Base-by-base conservation (phyloP, 2,329 filamentous ascomycete genomes). In the Monosporascus sp. region DNA sequence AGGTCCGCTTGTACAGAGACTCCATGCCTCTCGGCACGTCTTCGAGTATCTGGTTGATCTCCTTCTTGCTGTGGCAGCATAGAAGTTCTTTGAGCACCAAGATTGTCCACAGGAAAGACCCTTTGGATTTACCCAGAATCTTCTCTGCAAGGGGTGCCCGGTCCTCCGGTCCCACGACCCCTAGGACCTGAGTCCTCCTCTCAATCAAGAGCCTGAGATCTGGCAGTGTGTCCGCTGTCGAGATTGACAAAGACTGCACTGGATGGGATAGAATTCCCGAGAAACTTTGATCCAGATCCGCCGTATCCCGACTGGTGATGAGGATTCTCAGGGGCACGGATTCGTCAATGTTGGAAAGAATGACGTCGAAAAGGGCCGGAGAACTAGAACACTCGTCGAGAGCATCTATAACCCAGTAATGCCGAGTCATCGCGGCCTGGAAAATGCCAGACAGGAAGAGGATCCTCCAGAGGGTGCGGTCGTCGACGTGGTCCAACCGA, bases 361-460 rank as follows among this genome's bases (percentile, higher is more conserved):
- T 24, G 22, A 4, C 22, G 22, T 56, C 2, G 58, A 63, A 4
- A 69, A 20, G 0, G 62, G 63, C 57, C 63, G 64, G 1, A 52
- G 37, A 27, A 63, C 61, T 24, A 61, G 60, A 3, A 57, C 65
- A 67, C 42, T 70, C 68, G 39, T 69, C 68, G 17, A 70, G 36
- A 1, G 64, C 63, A 41, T 70, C 68, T 22, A 70, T 63, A 5
- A 69, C 55, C 65, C 65, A 70, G 48, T 69, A 65, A 0, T 60
- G 57, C 15, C 41, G 50, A n/a, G 51, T 54, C 1, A 65, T 51
- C 22, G 48, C 55, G 2, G 54, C 22, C 34, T 58, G 63, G 6
- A 64, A 51, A 6, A 70, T 60, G 0, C 58, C 60, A 2, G 56
- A 50, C 2, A 61, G 25, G 15, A 62, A 63, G 1, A 68, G 15